Evolutionary conservation across 2,329 filamentous ascomycete genomes (phyloP), one percentile per base, ranked within the genome.

Genomic region (Colletotrichum agaves): DNA sequence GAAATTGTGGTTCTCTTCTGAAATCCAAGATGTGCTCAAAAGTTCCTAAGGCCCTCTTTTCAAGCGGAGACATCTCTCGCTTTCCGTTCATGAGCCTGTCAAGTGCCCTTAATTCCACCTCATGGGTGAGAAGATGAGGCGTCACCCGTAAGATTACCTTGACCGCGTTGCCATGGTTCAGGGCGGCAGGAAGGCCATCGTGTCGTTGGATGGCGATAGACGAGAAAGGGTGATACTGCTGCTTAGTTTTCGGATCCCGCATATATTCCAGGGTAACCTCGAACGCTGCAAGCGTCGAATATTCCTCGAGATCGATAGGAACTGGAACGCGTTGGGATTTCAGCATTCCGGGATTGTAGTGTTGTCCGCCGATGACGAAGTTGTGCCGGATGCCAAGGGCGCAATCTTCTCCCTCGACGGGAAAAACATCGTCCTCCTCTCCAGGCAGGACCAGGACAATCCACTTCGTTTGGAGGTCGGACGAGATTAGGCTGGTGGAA

Each of bases 1-100:
- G 31, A 13, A 57, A 57, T 12, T n/a, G 33, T 8, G 66, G 62
- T 13, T 35, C 10, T 50, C 44, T 61, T 23, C 63, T 35, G 19
- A 69, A 69, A 11, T 69, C 66, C 35, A 69, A 15, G 6, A 69
- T 27, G 39, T 66, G 67, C 17, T 67, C 52, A 15, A 66, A 67
- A 1, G 62, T 53, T 13, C 27, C 41, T 3, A 21, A 4, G 12
- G 55, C 58, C 5, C 52, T 56, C 41, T 52, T 46, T 13, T 41
- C 43, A 4, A 57, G 27, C 7, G 19, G 39, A 7, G 35, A 46
- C 21, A 46, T 27, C 4, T 67, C 43, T 21, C 44, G 43, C n/a
- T 57, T 61, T 21, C 47, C 62, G 4, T 61, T 23, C 19, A 57
- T 69, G 12, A 69, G 58, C 10, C 41, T 27, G n/a, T 43, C 35